A percentile compares a stretch with the other conserved stretches of the same genome.
Conservation (phyloP, 257 asterid species). For the Solanum phureja region DNA sequence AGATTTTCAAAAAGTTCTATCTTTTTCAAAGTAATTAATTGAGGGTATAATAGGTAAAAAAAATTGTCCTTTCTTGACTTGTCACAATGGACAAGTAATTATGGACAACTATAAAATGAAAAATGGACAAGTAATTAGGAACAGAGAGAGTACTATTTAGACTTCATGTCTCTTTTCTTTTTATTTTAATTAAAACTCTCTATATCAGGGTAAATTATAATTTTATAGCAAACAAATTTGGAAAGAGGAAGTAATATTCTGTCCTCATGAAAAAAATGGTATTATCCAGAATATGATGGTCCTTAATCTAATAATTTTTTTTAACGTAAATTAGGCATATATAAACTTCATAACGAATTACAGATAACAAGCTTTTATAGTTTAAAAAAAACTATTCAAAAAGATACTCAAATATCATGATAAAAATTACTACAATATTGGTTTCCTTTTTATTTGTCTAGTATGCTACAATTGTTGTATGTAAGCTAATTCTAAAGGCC, state of each 20-base stretch:
- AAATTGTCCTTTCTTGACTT: too few species aligned
- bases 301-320: background rate
- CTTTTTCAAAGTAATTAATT: too few species aligned
- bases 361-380: background rate
- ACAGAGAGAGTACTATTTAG: too few species aligned
- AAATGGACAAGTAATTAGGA: too few species aligned
- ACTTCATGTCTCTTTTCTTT: background rate
- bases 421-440: background rate
- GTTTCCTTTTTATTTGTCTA: background rate
- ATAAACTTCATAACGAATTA: background rate
- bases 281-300: background rate
- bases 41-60: too few species aligned
- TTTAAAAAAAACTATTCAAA: background rate
- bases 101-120: too few species aligned
- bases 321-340: background rate
- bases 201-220: too few species aligned
- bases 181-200: background rate
- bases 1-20: too few species aligned
- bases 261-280: background rate
- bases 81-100: too few species aligned
- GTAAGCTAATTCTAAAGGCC: background rate
- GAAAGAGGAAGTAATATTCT: background rate
- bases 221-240: background rate
- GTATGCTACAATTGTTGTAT: background rate
- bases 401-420: background rate